phyloP scores from a whole-genome alignment of 208 protist genomes.

The Acanthamoeba polyphaga region DNA sequence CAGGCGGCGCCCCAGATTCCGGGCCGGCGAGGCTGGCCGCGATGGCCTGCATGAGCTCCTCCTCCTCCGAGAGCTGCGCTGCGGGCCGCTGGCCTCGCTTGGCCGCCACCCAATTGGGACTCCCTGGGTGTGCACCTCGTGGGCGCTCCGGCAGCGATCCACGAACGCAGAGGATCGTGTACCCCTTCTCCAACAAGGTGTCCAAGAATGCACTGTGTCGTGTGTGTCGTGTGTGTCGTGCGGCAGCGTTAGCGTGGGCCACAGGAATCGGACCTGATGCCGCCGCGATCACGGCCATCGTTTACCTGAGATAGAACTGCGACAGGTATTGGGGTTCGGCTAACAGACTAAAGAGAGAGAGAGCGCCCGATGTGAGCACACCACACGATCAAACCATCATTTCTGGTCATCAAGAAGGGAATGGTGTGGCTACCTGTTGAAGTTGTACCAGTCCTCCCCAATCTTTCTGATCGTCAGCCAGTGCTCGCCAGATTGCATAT shows the following conservation, averaged over 20 bases:
- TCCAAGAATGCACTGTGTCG: constrained; percentile 55
- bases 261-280: background rate
- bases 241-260: background rate
- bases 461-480: constrained; percentile 75
- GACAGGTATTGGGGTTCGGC: constrained; percentile 71
- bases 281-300: background rate
- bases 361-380: no score
- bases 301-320: constrained; percentile 66
- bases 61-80: constrained; percentile 13
- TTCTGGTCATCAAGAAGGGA: background rate
- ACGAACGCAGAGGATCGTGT: constrained; percentile 48
- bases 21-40: constrained; percentile 22
- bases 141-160: constrained; percentile 20
- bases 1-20: background rate
- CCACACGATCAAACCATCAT: background rate
- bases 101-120: constrained; percentile 38
- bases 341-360: constrained; percentile 5
- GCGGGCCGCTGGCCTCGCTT: background rate
- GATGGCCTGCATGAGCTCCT: constrained; percentile 44
- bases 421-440: constrained; percentile 62
- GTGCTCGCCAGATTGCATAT: constrained; percentile 73
- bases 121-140: background rate
- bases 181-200: constrained; percentile 68
- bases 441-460: constrained; percentile 74
- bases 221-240: background rate